These are phyloP conservation scores for Spathaspora hagerdaliae DNA, from an alignment of 805 yeast species.

Conservation along the genomic window DNA sequence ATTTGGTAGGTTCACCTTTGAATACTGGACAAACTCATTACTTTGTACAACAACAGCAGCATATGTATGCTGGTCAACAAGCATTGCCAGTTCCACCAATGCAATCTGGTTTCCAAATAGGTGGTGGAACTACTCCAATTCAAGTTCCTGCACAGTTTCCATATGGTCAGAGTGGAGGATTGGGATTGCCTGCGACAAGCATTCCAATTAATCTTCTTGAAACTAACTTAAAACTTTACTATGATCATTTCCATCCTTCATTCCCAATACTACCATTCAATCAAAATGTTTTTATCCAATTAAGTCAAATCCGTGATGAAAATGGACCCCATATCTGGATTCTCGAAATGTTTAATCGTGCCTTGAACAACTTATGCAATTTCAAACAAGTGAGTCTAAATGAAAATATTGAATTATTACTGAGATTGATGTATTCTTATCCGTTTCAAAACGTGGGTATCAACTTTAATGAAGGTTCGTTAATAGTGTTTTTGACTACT, in stretches of 20 bases:
- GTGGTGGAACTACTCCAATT: not conserved
- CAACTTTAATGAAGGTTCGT: conserved; percentile 20
- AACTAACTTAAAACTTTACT: conserved; percentile 36
- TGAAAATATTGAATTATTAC: conserved; percentile 31
- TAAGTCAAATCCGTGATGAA: conserved; percentile 16
- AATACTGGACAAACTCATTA: not conserved
- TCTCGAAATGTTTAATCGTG: conserved; percentile 37
- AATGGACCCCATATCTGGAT: conserved; percentile 27
- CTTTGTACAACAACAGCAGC: conserved; percentile 9
- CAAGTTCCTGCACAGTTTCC: not conserved
- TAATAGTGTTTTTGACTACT: conserved; percentile 25
- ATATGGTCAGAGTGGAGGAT: not conserved
- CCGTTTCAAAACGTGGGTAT: conserved; percentile 24
- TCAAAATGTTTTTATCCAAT: conserved; percentile 18
- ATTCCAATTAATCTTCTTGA: conserved; percentile 22
- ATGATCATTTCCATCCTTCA: conserved; percentile 37
- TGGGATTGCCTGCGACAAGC: conserved; percentile 2
- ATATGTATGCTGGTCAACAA: conserved; percentile 7
- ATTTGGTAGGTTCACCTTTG: conserved; percentile 2
- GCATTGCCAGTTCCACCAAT: conserved; percentile 1
- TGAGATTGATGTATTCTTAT: conserved; percentile 26
- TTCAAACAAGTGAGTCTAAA: conserved; percentile 29
- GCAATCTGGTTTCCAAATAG: not conserved
- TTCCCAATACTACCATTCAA: conserved; percentile 45
- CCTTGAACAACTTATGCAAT: conserved; percentile 37